These are phyloP conservation scores for Scortechinia acanthostroma DNA, from an alignment of 2,329 filamentous ascomycete genomes.

Conservation along the genomic window DNA sequence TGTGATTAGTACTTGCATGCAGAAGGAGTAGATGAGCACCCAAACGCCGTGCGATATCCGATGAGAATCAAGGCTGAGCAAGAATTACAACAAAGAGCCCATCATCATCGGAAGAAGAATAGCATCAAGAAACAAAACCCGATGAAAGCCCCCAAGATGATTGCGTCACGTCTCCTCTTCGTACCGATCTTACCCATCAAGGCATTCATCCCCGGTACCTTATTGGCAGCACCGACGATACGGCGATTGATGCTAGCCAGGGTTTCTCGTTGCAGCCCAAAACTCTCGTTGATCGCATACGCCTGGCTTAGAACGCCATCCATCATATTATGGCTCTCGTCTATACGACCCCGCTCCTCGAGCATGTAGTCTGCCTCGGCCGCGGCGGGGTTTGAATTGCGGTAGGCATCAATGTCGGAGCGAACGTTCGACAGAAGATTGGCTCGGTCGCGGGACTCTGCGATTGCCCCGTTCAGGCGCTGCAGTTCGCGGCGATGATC, in stretches of 20 bases:
- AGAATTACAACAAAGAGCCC: too few relatives aligned
- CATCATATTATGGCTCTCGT: conserved; percentile 81
- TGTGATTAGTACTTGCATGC: too few relatives aligned
- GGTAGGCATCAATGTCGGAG: conserved; percentile 85
- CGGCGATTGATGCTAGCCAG: conserved; percentile 81
- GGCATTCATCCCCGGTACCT: conserved; percentile 87
- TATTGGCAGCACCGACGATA: conserved; percentile 81
- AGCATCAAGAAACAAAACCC: conserved; percentile 85
- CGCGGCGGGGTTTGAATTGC: conserved; percentile 70
- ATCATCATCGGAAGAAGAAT: conserved; percentile 69
- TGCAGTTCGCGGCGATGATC: conserved; percentile 79
- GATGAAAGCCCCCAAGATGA: conserved; percentile 87
- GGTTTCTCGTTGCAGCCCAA: conserved; percentile 79
- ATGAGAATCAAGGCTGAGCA: too few relatives aligned
- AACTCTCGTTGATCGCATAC: conserved; percentile 91
- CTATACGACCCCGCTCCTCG: conserved; percentile 75
- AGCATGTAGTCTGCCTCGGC: conserved; percentile 97
- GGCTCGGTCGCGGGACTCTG: conserved; percentile 74
- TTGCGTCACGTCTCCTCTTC: conserved; percentile 88
- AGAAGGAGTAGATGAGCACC: too few relatives aligned
- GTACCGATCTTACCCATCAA: conserved; percentile 87
- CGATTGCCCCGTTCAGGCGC: conserved; percentile 67
- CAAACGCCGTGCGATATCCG: too few relatives aligned
- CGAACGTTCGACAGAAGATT: conserved; percentile 88
- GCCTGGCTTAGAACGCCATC: conserved; percentile 90